A percentile compares a stretch with the other conserved stretches of the same genome.
Conservation (phyloP, 805 yeast species). For the Huiozyma sinensis region DNA sequence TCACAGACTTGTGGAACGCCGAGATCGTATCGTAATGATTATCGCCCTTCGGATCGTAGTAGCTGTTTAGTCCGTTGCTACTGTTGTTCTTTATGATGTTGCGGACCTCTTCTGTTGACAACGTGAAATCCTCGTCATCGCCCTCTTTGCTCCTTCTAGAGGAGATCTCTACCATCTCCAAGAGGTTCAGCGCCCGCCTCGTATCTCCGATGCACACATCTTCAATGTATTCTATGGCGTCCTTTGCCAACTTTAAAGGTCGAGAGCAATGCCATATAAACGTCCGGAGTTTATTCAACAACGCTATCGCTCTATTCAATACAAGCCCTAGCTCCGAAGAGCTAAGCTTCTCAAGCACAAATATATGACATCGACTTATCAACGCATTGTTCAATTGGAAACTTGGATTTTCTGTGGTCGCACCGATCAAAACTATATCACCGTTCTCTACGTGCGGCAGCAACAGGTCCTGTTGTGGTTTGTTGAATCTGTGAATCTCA, state of each 20-base stretch:
- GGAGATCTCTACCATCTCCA: constrained; percentile 70
- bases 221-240: constrained; percentile 56
- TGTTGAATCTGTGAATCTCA: constrained; percentile 83
- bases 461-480: constrained; percentile 79
- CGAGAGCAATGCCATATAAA: constrained; percentile 30
- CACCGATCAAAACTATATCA: constrained; percentile 73
- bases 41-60: constrained; percentile 81
- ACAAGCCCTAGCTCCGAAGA: constrained; percentile 41
- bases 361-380: constrained; percentile 73
- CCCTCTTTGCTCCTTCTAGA: constrained; percentile 33
- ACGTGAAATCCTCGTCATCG: constrained; percentile 21
- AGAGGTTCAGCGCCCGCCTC: constrained; percentile 64
- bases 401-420: constrained; percentile 95
- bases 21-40: constrained; percentile 90
- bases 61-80: constrained; percentile 25
- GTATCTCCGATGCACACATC: constrained; percentile 82
- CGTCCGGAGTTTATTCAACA: constrained; percentile 50
- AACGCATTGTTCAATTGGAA: constrained; percentile 74
- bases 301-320: constrained; percentile 45
- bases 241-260: constrained; percentile 42
- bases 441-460: constrained; percentile 81
- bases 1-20: constrained; percentile 85
- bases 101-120: constrained; percentile 26
- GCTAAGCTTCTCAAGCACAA: constrained; percentile 48
- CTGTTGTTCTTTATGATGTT: constrained; percentile 38